Evolutionary conservation across 441 rosid species (phyloP), one percentile per base, ranked within the genome.

Genomic region (Flueggea neowawraea): DNA sequence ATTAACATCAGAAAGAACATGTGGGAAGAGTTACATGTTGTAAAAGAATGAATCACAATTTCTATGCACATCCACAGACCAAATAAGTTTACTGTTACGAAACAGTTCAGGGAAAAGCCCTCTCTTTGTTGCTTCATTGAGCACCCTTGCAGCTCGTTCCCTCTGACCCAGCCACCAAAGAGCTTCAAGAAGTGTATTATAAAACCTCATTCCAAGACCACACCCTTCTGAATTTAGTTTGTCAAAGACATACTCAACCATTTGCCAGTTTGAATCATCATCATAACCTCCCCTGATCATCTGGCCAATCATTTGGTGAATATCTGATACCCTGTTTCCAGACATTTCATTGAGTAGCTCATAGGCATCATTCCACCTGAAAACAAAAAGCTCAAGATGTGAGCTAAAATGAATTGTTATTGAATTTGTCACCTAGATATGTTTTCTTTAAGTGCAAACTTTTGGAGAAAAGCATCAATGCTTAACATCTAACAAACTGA

Each of bases 91-190:
- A 86, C 84, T 91, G 79, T 74, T 78, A 49, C 92, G 92, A 66
- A 75, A 94, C 70, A 91, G 81, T 82, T 91, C 99, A 44, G 96
- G 96, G 72, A 89, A 94, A 63, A 85, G 84, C 51, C 94, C 96
- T 66, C 94, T 79, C 67, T 86, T 89, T 61, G 85, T 82, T 60
- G 96, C 96, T 73, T 91, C 97, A 53, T 65, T 72, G 43, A 95
- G 88, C 69, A 91, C 92, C 78, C 86, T 86, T 59, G 89, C 91
- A 55, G 96, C 96, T 49, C 97, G 84, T 75, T 86, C 86, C 78
- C 73, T 89, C 80, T 86, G 99, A 68, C 91, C 92, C 49, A 95
- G 73, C 92, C 96, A 89, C 99, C 99, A 95, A 62, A 89, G 94
- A 51, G 97, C 94, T 77, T 94, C 99, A 57, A 91, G 58, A 74